phyloP scores from a whole-genome alignment of 805 yeast genomes.

The Komagataella pastoris region DNA sequence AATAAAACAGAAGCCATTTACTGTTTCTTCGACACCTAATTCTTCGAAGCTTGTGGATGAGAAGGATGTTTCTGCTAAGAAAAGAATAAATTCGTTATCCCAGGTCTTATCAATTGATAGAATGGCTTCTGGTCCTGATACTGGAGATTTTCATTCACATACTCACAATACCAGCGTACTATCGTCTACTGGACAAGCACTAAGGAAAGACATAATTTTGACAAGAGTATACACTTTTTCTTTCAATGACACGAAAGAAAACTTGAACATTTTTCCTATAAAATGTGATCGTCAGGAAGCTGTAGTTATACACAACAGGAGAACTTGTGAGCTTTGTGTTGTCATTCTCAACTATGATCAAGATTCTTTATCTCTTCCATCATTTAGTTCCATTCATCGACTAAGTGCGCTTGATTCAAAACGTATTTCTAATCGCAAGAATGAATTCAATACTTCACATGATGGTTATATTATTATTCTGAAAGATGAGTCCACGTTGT shows the following conservation, averaged over 20 bases:
- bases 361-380: constrained; percentile 14
- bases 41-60: constrained; percentile 26
- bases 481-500: constrained; percentile 19
- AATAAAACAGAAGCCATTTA: background rate
- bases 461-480: constrained; percentile 34
- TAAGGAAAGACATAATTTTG: constrained; percentile 59
- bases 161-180: constrained; percentile 6
- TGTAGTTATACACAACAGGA: constrained; percentile 36
- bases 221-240: constrained; percentile 39
- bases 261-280: constrained; percentile 24
- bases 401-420: constrained; percentile 22
- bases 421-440: constrained; percentile 17
- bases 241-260: constrained; percentile 11
- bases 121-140: constrained; percentile 27
- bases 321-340: constrained; percentile 28
- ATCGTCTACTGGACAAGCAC: constrained; percentile 18
- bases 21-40: constrained; percentile 22
- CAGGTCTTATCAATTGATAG: constrained; percentile 28
- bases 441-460: background rate
- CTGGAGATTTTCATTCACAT: constrained; percentile 13
- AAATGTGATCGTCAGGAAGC: constrained; percentile 45
- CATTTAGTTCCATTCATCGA: constrained; percentile 9
- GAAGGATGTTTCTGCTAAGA: constrained; percentile 4
- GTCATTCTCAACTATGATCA: constrained; percentile 29
- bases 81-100: constrained; percentile 21